Evolutionary conservation across 768 basidiomycete species (phyloP).

Genomic region (Postia placenta): DNA sequence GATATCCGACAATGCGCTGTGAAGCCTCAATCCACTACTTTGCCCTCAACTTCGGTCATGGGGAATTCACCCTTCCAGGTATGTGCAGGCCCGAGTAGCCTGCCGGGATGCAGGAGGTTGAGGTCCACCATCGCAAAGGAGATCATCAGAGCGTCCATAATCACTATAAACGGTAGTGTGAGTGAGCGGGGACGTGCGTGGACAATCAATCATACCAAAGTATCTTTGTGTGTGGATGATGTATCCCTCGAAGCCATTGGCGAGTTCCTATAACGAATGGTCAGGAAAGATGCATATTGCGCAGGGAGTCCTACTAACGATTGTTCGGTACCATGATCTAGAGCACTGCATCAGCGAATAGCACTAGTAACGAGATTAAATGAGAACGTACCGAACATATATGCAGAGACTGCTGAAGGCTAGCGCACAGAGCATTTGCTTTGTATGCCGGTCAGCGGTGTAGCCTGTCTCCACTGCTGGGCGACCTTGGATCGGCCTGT

Average conservation of each 20-base stretch:
- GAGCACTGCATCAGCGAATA: too few relatives aligned
- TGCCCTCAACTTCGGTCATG: too few relatives aligned
- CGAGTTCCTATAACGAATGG: constrained; percentile 23
- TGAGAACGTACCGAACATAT: constrained; percentile 23
- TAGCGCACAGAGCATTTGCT: constrained; percentile 21
- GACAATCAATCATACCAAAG: too few relatives aligned
- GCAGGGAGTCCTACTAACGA: constrained; percentile 17
- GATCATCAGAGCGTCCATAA: constrained; percentile 45
- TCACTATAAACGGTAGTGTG: too few relatives aligned
- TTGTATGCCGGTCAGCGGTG: constrained; percentile 16
- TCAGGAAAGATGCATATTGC: not conserved
- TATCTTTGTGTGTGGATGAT: constrained; percentile 41
- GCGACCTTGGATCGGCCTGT: constrained; percentile 29
- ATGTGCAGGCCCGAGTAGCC: constrained; percentile 32
- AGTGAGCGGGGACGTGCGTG: too few relatives aligned
- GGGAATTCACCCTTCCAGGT: too few relatives aligned
- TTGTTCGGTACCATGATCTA: constrained; percentile 46
- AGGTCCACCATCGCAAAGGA: constrained; percentile 38
- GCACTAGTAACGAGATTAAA: not conserved
- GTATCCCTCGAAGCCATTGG: constrained; percentile 43
- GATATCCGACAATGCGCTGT: too few relatives aligned
- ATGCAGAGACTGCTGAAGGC: constrained; percentile 19
- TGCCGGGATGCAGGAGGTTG: constrained; percentile 41
- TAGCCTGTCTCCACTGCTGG: not conserved
- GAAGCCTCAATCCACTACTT: too few relatives aligned